Evolutionary conservation across 768 basidiomycete genomes (phyloP), one percentile per base, ranked within the genome.

Genomic region (Hydnum rufescens): DNA sequence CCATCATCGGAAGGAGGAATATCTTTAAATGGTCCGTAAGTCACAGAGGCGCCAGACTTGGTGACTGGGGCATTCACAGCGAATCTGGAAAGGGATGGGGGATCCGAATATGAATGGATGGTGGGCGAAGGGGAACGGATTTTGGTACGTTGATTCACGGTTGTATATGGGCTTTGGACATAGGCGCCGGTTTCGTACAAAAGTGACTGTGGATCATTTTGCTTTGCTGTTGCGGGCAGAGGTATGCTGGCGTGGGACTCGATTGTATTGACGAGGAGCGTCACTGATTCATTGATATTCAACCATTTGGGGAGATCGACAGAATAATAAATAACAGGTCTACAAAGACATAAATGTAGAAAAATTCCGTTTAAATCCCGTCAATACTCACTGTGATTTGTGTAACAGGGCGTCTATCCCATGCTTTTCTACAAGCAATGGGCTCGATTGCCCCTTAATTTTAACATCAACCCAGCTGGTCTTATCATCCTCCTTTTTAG

Each of bases 11-110:
- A 81, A 5, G 75, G 61, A 13, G 78, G 82, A 46, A 93, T 70
- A 54, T 78, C 74, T 61, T 76, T 73, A 67, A 77, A 95, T 13
- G 92, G 90, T 1, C 92, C 92, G 58, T 92, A 92, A 6, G 85
- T 88, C 32, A 95, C 65, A 3, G 82, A 82, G 4, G 81, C 71
- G 32, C 86, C 83, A 43, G 82, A 75, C 64, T 84, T 83, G 34
- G 78, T 77, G 3, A 31, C 55, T 18, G 53, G 32, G 4, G n/a
- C 53, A 8, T 73, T 79, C 49, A 39, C 34, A 26, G 54, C 18
- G 16, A 36, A 49, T 13, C 34, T 4, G 4, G 16, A 43, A 25
- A 32, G 49, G 26, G 49, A 29, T 1, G 49, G 32, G 6, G 49
- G 49, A 1, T 29, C 16, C 8, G 49, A 30, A 28, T 30, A 50